These are phyloP conservation scores for Stylosanthes scabra DNA, from an alignment of 331 rosid species.

Conservation along the genomic window DNA sequence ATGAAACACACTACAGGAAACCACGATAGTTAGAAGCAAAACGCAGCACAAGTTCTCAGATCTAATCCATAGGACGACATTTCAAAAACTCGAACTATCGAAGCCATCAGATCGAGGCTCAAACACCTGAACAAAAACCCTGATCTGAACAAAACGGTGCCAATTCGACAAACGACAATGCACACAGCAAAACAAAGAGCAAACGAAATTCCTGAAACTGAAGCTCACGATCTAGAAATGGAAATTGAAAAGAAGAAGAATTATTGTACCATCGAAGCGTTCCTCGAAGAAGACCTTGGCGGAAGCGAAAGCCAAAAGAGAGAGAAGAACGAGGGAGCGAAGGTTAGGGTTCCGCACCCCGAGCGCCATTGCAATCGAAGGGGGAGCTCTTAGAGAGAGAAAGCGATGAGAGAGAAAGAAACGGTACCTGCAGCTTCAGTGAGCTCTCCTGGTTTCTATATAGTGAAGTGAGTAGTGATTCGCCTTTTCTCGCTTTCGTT, in stretches of 20 bases:
- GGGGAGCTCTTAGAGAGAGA: background rate
- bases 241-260: background rate
- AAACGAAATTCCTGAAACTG: background rate
- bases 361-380: slow-evolving; percentile 69
- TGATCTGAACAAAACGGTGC: slow-evolving; percentile 34
- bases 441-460: slow-evolving; percentile 42
- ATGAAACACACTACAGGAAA: background rate
- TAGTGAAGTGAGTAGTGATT: slow-evolving; percentile 11
- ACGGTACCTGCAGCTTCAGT: background rate
- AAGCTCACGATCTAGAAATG: slow-evolving; percentile 31
- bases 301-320: slow-evolving; percentile 66
- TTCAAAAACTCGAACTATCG: background rate
- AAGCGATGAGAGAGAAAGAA: slow-evolving; percentile 35
- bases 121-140: slow-evolving; percentile 12
- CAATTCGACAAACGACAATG: slow-evolving; percentile 13
- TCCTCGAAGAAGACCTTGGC: slow-evolving; percentile 95
- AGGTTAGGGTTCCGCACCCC: slow-evolving; percentile 74
- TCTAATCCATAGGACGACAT: slow-evolving; percentile 46
- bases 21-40: background rate
- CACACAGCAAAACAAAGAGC: slow-evolving; percentile 28
- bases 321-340: slow-evolving; percentile 59
- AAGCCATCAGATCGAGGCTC: slow-evolving; percentile 49
- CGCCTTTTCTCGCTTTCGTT: background rate
- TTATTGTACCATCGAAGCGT: slow-evolving; percentile 81
- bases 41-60: slow-evolving; percentile 31